Evolutionary conservation across 768 basidiomycete genomes (phyloP), one percentile per base, ranked within the genome.

Genomic region (Termitomyces sp.): DNA sequence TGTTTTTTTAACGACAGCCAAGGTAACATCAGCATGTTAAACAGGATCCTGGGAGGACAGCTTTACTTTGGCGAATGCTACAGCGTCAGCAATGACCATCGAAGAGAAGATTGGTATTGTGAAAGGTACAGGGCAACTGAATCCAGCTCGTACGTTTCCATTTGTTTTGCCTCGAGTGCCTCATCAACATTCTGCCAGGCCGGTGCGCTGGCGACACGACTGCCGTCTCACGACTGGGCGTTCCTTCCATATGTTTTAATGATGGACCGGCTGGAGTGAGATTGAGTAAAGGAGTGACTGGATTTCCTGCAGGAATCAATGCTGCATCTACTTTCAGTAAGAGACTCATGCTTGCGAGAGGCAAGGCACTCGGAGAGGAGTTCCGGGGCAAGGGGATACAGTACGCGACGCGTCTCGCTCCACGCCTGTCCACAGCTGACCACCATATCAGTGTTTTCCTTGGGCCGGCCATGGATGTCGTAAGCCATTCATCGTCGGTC

Each of bases 381-480:
- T 86, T 82, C 66, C 70, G 79, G n/a, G 83, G 77, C 12, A 86
- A 88, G 67, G 89, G 89, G 23, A 81, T 81, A 5, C 73, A 77
- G 77, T 77, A 44, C 17, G 66, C 62, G 5, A 16, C 3, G n/a
- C n/a, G n/a, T 7, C n/a, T 25, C 10, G 5, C 14, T 12, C 5
- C n/a, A 17, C 7, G 3, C 46, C 21, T 52, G 7, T 19, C 5
- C 34, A 0, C 6, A 43, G 3, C 43, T 44, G 16, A 56, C 32
- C 1, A 6, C 25, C 8, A 16, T 34, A 19, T 34, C 11, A 79
- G 77, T 56, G 74, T 79, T 8, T 76, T 70, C 42, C 67, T 85
- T 3, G 81, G 80, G 6, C 82, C 83, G 2, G 76, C 77, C 35
- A 70, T 83, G 68, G 82, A 85, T 63, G 75, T 85, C 59, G 81